Percentiles rank a stretch among this genome's conserved stretches.
Conservation (phyloP, 306 rosid species). For the Luffa aegyptiaca region DNA sequence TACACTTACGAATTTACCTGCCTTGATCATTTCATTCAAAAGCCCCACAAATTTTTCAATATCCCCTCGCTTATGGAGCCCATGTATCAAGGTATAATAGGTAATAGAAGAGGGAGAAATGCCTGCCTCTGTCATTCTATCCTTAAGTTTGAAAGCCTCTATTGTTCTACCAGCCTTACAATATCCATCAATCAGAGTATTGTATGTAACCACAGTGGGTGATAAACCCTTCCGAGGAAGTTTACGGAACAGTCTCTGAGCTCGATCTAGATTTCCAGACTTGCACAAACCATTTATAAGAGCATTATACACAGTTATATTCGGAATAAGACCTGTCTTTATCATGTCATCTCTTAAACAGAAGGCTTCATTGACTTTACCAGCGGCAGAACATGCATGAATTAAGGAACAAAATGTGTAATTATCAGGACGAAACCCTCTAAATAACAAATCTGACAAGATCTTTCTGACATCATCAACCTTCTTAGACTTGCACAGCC, state of each 20-base stretch:
- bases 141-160: constrained; percentile 57
- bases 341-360: constrained; percentile 63
- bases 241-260: constrained; percentile 52
- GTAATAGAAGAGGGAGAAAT: constrained; percentile 33
- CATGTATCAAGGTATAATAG: constrained; percentile 28
- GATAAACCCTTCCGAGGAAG: constrained; percentile 56
- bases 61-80: constrained; percentile 20
- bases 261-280: constrained; percentile 65
- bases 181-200: constrained; percentile 53
- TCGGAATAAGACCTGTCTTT: constrained; percentile 52
- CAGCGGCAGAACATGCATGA: constrained; percentile 50
- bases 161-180: constrained; percentile 40
- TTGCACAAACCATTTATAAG: constrained; percentile 70
- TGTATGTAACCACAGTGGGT: constrained; percentile 64
- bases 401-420: constrained; percentile 67
- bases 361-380: constrained; percentile 69
- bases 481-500: constrained; percentile 67
- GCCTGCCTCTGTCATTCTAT: constrained; percentile 51
- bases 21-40: constrained; percentile 25
- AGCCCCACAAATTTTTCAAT: constrained; percentile 12
- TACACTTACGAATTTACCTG: constrained; percentile 16
- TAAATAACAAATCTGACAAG: constrained; percentile 37
- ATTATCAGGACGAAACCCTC: constrained; percentile 71
- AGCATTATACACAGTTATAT: constrained; percentile 59
- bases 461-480: constrained; percentile 49